phyloP scores from a whole-genome alignment of 2,329 filamentous ascomycete genomes.

The Aureobasidium sp. region DNA sequence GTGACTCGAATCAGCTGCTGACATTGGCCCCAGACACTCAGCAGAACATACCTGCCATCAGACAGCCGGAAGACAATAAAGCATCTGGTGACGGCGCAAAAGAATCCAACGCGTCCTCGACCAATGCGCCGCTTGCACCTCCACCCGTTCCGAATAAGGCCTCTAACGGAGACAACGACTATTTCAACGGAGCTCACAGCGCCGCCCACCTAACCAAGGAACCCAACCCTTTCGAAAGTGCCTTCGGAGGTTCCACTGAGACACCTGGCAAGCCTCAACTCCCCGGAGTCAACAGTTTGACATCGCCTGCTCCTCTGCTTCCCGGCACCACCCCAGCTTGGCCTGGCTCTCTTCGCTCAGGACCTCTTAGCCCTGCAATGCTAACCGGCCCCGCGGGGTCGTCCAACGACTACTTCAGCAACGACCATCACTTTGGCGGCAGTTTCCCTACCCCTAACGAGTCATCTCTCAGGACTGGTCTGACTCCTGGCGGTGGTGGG shows the following conservation, averaged over 20 bases:
- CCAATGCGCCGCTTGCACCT: constrained; percentile 44
- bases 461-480: constrained; percentile 79
- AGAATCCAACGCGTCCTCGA: constrained; percentile 19
- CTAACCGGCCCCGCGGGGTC: constrained; percentile 66
- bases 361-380: constrained; percentile 94
- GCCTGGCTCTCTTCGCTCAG: constrained; percentile 80
- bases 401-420: constrained; percentile 69
- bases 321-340: constrained; percentile 71
- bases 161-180: constrained; percentile 39
- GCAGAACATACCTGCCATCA: constrained; percentile 22
- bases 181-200: constrained; percentile 40
- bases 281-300: constrained; percentile 81
- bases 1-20: background rate
- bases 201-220: constrained; percentile 60
- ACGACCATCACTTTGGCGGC: constrained; percentile 69
- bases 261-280: constrained; percentile 75
- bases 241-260: constrained; percentile 67
- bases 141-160: constrained; percentile 38
- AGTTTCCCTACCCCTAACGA: constrained; percentile 95
- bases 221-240: constrained; percentile 95
- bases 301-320: constrained; percentile 76
- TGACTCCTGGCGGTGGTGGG: constrained; percentile 89
- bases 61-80: constrained; percentile 26
- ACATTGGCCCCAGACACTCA: background rate
- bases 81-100: constrained; percentile 25